These are phyloP conservation scores for Tremella yokohamensis DNA, from an alignment of 768 basidiomycete species.

Conservation along the genomic window DNA sequence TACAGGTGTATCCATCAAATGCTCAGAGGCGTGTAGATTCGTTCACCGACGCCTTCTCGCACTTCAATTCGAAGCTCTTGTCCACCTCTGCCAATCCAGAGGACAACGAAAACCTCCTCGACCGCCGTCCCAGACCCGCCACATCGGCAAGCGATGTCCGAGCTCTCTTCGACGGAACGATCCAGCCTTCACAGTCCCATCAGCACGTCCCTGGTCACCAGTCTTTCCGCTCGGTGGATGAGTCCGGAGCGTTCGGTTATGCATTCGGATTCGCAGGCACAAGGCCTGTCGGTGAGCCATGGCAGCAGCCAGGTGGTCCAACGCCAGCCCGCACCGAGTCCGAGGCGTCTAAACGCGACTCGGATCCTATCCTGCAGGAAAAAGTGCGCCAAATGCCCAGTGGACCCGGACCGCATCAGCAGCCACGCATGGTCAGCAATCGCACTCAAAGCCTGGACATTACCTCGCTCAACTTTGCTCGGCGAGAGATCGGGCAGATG, in stretches of 20 bases:
- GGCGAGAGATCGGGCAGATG: slow-evolving; percentile 20
- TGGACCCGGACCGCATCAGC: slow-evolving; percentile 6
- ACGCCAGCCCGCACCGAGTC: slow-evolving; percentile 15
- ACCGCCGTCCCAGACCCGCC: slow-evolving; percentile 61
- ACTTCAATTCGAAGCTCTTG: slow-evolving; percentile 91
- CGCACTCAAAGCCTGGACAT: slow-evolving; percentile 43
- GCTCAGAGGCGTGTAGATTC: slow-evolving; percentile 80
- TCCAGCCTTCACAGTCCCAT: no score
- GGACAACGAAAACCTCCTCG: slow-evolving; percentile 72
- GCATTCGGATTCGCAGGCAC: slow-evolving; percentile 35
- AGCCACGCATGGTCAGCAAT: slow-evolving; percentile 21
- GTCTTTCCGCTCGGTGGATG: not conserved
- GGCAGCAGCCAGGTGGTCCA: not conserved
- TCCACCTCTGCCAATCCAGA: slow-evolving; percentile 65
- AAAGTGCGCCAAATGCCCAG: slow-evolving; percentile 31
- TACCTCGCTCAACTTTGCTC: slow-evolving; percentile 37
- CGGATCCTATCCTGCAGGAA: slow-evolving; percentile 39
- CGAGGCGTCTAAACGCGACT: slow-evolving; percentile 34
- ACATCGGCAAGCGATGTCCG: slow-evolving; percentile 93
- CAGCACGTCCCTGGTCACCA: no score
- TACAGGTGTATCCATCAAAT: slow-evolving; percentile 35
- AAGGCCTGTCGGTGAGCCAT: not conserved
- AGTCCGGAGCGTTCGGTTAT: not conserved
- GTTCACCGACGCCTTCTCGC: slow-evolving; percentile 91
- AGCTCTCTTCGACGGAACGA: slow-evolving; percentile 74